Evolutionary conservation across 2,329 filamentous ascomycete species (phyloP).

Genomic region (Cladophialophora exuberans): DNA sequence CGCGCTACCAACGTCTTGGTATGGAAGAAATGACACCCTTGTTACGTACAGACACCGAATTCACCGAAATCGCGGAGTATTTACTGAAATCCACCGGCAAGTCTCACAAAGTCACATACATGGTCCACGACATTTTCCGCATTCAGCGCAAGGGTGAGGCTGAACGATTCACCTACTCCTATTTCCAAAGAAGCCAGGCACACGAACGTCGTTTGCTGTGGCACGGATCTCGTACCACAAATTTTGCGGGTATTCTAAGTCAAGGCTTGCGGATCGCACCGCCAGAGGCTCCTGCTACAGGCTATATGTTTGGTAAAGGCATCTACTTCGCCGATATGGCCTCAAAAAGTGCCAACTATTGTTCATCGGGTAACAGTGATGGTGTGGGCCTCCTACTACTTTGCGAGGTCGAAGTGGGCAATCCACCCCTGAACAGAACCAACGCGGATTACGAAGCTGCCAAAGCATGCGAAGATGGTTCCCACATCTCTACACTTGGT

Average conservation of each 20-base stretch:
- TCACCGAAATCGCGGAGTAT: constrained; percentile 66
- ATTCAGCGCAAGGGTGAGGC: constrained; percentile 75
- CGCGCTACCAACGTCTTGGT: constrained; percentile 70
- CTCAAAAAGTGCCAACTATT: constrained; percentile 82
- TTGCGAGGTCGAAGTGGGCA: constrained; percentile 80
- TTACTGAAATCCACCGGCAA: constrained; percentile 66
- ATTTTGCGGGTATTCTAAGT: constrained; percentile 83
- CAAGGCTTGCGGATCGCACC: constrained; percentile 91
- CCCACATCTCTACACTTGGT: constrained; percentile 71
- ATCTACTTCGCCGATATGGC: constrained; percentile 87
- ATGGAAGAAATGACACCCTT: constrained; percentile 78
- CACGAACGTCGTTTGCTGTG: constrained; percentile 76
- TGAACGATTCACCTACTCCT: constrained; percentile 66
- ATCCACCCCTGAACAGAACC: constrained; percentile 69
- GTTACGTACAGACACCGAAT: constrained; percentile 63
- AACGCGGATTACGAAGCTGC: constrained; percentile 65
- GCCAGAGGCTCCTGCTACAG: constrained; percentile 71
- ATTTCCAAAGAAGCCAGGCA: constrained; percentile 54
- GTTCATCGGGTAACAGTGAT: constrained; percentile 63
- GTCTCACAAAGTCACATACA: constrained; percentile 62
- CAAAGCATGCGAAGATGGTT: constrained; percentile 61
- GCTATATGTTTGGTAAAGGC: constrained; percentile 90
- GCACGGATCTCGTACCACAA: constrained; percentile 83
- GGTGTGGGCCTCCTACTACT: constrained; percentile 75
- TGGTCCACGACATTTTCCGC: constrained; percentile 76